Evolutionary conservation across 2,329 filamentous ascomycete genomes (phyloP).

Genomic region (Volutella citrinella): DNA sequence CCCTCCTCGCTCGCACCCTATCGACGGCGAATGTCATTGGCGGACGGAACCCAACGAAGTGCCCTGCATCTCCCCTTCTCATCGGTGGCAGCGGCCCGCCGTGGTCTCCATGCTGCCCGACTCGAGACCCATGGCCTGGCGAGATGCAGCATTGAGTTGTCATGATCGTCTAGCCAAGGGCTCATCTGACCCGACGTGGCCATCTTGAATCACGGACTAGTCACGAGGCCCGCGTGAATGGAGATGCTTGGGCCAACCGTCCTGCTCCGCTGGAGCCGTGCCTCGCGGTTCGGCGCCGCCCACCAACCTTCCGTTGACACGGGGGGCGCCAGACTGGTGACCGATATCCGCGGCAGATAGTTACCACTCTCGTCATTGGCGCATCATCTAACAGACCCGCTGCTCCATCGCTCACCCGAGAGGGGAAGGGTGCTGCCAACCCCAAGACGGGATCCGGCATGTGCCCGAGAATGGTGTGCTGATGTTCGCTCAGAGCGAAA

Average conservation of each 20-base stretch:
- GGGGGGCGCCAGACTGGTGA: conserved; percentile 18
- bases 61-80: conserved; percentile 9
- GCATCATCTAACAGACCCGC: conserved; percentile 11
- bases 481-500: conserved; percentile 6
- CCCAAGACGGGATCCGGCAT: conserved; percentile 9
- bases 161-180: conserved; percentile 13
- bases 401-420: conserved; percentile 9
- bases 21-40: too few species aligned
- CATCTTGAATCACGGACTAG: conserved; percentile 11
- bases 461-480: conserved; percentile 18
- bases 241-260: conserved; percentile 8
- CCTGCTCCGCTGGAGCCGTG: conserved; percentile 12
- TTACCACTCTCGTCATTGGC: conserved; percentile 17
- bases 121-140: conserved; percentile 13
- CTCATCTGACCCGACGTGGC: conserved; percentile 13
- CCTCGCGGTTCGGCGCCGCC: conserved; percentile 6
- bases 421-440: conserved; percentile 10
- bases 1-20: too few species aligned
- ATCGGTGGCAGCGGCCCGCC: too few species aligned
- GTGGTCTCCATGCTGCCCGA: too few species aligned
- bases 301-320: conserved; percentile 13
- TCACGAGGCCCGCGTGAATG: conserved; percentile 14
- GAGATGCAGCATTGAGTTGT: conserved; percentile 23
- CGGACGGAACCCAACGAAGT: too few species aligned
- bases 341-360: conserved; percentile 12